Evolutionary conservation across 305 asterid species (phyloP).

Genomic region (Solanum aculeatissimum): DNA sequence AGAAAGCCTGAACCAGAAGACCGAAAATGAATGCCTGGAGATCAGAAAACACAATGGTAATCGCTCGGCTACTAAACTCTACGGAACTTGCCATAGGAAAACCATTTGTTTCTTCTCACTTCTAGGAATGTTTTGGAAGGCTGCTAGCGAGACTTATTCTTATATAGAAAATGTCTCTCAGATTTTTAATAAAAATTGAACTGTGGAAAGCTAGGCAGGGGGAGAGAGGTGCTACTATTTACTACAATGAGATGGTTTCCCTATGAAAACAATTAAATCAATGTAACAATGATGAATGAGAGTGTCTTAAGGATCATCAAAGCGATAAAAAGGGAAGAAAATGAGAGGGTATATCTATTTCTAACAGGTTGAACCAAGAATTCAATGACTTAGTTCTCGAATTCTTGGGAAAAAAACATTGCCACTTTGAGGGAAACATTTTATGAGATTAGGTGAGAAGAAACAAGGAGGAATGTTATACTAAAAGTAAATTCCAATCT

Average conservation of each 20-base stretch:
- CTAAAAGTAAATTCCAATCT: background rate
- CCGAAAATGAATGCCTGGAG: too few species aligned
- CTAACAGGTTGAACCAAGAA: background rate
- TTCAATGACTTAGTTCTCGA: background rate
- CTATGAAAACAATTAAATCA: background rate
- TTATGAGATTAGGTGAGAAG: background rate
- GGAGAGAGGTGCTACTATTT: background rate
- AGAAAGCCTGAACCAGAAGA: too few species aligned
- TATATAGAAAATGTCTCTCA: too few species aligned
- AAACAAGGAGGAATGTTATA: background rate
- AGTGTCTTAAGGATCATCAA: background rate
- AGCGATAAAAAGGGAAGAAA: background rate
- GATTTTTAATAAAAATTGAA: background rate
- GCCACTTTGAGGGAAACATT: background rate
- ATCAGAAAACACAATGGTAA: too few species aligned
- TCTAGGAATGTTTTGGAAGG: too few species aligned
- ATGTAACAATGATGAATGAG: background rate
- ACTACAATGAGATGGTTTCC: background rate
- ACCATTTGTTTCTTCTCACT: too few species aligned
- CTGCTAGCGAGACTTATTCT: too few species aligned
- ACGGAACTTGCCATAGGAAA: too few species aligned
- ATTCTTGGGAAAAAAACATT: background rate
- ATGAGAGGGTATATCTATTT: background rate
- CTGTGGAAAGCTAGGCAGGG: background rate
- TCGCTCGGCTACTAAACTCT: too few species aligned